Base-by-base conservation (phyloP, 176 grass and related monocot species). In the Triticum timopheevii region DNA sequence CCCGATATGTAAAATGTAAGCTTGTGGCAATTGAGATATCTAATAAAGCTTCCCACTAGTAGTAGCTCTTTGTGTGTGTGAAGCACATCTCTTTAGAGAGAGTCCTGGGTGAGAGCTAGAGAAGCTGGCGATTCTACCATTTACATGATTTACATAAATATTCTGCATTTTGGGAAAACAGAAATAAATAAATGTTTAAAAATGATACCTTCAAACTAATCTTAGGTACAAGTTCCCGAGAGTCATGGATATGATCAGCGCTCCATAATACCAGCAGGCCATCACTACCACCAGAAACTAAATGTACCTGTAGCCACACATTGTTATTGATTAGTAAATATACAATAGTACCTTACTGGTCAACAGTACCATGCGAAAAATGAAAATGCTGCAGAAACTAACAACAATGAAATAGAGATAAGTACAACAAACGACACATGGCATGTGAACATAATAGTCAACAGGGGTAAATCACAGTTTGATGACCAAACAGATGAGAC, bases 241-340 rank as follows among this genome's bases (percentile, higher is more conserved):
- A 96, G 65, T 99, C 92, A 89, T 99, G 87, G 65, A 99, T 96
- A 87, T 94, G 97, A 69, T 96, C 92, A 74, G 97, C 94, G 19
- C 94, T 99, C 97, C 97, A 99, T 83, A 99, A 69, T 94, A 96
- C 94, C 72, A 99, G 68, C 66, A 99, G 80, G 78, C 97, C 97
- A 90, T 99, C 97, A 83, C 87, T 99, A 39, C 88, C 97, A 83
- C 97, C 97, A 89, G 94, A 99, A 89, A 99, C 92, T 81, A 99
- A 88, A 92, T 96, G 90, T 75, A 91, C 90, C 97, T 99, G 85
- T 85, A 89, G 62, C 12, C 69, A 86, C 83, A 86, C 65, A 79
- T 30, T 49, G 45, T 68, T 64, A 81, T 61, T 59, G 69, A 72
- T 66, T 77, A 65, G 12, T 33, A 64, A 87, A 81, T 47, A 86